Evolutionary conservation across 306 rosid species (phyloP).

Genomic region (Trifolium dubium): DNA sequence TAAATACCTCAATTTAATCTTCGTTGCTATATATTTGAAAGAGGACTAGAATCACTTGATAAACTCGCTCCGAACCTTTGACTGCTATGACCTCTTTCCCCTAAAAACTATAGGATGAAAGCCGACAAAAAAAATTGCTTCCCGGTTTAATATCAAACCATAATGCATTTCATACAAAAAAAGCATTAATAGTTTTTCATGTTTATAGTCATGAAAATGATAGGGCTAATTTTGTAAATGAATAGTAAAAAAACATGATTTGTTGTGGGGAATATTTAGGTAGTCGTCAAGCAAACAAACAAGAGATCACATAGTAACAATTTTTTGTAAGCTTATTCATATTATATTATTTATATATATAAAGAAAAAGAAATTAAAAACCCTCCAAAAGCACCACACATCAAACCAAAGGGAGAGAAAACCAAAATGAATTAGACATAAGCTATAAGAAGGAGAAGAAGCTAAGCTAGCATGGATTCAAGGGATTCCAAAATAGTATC

Average conservation of each 20-base stretch:
- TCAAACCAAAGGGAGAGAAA: slow-evolving; percentile 21
- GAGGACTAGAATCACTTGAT: no score
- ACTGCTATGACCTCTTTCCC: no score
- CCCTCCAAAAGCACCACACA: slow-evolving; percentile 3
- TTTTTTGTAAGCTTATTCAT: slow-evolving; percentile 20
- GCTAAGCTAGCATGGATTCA: slow-evolving; percentile 29
- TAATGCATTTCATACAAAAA: no score
- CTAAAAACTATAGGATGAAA: no score
- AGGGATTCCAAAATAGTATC: slow-evolving; percentile 7
- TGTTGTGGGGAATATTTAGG: slow-evolving; percentile 44
- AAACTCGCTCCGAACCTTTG: no score
- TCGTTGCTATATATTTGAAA: no score
- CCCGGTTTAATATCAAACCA: no score
- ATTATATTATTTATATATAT: background rate
- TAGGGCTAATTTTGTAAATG: slow-evolving; percentile 45
- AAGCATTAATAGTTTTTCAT: background rate
- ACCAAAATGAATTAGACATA: slow-evolving; percentile 32
- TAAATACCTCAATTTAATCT: no score
- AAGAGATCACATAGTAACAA: slow-evolving; percentile 25
- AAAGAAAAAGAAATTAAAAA: slow-evolving; percentile 26
- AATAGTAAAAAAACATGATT: slow-evolving; percentile 26
- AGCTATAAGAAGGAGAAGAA: slow-evolving; percentile 37
- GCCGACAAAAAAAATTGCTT: no score
- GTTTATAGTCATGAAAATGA: background rate
- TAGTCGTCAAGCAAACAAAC: slow-evolving; percentile 47